These are phyloP conservation scores for Salix viminalis DNA, from an alignment of 345 rosid species.

Conservation along the genomic window DNA sequence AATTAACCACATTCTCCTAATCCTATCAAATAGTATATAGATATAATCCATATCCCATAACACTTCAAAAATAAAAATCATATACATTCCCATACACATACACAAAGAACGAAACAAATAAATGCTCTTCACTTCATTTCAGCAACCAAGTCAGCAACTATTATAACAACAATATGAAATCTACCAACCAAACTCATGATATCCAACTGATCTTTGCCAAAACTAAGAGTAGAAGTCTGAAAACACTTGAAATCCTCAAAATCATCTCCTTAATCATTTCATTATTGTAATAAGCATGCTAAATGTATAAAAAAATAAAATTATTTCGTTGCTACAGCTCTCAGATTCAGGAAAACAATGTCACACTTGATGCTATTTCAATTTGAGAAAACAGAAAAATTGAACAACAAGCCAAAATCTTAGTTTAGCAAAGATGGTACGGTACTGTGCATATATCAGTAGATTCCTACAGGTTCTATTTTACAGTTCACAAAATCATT, in stretches of 20 bases:
- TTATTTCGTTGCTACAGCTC: background rate
- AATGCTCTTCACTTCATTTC: background rate
- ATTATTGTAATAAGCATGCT: background rate
- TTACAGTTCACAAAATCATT: background rate
- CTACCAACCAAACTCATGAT: background rate
- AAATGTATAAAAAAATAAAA: background rate
- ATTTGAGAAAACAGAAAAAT: background rate
- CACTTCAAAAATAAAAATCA: background rate
- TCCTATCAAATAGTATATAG: background rate
- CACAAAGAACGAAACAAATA: background rate
- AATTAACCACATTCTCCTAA: background rate
- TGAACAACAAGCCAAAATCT: background rate
- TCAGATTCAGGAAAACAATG: background rate
- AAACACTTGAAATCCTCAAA: slow-evolving; percentile 64
- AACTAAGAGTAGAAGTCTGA: slow-evolving; percentile 70
- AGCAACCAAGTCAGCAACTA: background rate
- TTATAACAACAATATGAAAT: background rate
- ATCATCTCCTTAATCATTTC: slow-evolving; percentile 33
- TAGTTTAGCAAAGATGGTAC: background rate
- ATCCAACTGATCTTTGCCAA: slow-evolving; percentile 92
- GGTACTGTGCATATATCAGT: background rate
- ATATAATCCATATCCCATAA: background rate
- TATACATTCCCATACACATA: background rate
- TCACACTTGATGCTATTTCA: background rate
- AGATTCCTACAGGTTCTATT: background rate